A percentile compares a stretch with the other conserved stretches of the same genome.
phyloP scores from a whole-genome alignment of 2,329 filamentous ascomycete species.

The Pestalotiopsis sp. region DNA sequence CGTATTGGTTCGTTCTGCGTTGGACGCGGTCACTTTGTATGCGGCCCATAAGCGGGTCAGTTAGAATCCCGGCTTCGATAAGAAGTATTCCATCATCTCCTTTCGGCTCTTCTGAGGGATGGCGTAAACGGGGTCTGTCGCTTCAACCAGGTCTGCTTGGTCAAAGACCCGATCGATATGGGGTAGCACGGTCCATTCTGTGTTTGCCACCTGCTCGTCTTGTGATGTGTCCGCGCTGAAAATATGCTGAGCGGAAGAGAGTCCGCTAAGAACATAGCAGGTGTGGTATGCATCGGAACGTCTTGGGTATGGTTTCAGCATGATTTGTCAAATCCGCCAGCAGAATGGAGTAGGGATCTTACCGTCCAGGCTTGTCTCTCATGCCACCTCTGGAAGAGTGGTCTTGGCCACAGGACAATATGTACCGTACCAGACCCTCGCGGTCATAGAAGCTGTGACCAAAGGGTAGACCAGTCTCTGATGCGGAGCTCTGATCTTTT shows the following conservation, averaged over 20 bases:
- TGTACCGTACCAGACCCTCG: slow-evolving; percentile 85
- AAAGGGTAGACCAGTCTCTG: slow-evolving; percentile 22
- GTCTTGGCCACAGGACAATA: slow-evolving; percentile 85
- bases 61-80: slow-evolving; percentile 59
- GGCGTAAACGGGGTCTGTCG: slow-evolving; percentile 83
- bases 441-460: slow-evolving; percentile 64
- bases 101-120: slow-evolving; percentile 74
- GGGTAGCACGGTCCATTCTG: slow-evolving; percentile 43
- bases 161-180: slow-evolving; percentile 67
- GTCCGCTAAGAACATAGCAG: slow-evolving; percentile 85
- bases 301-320: slow-evolving; percentile 41
- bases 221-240: slow-evolving; percentile 36
- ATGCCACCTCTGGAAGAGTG: slow-evolving; percentile 73
- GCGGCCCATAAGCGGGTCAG: slow-evolving; percentile 41
- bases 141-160: slow-evolving; percentile 67
- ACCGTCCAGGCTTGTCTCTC: slow-evolving; percentile 92
- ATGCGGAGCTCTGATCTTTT: slow-evolving; percentile 40
- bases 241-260: slow-evolving; percentile 79
- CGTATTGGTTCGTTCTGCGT: slow-evolving; percentile 32
- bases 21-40: slow-evolving; percentile 32
- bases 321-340: background rate
- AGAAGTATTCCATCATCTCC: slow-evolving; percentile 67
- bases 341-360: slow-evolving; percentile 39
- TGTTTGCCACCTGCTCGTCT: slow-evolving; percentile 42
- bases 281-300: slow-evolving; percentile 88